phyloP scores from a whole-genome alignment of 257 asterid species.

The Lavandula angustifolia region DNA sequence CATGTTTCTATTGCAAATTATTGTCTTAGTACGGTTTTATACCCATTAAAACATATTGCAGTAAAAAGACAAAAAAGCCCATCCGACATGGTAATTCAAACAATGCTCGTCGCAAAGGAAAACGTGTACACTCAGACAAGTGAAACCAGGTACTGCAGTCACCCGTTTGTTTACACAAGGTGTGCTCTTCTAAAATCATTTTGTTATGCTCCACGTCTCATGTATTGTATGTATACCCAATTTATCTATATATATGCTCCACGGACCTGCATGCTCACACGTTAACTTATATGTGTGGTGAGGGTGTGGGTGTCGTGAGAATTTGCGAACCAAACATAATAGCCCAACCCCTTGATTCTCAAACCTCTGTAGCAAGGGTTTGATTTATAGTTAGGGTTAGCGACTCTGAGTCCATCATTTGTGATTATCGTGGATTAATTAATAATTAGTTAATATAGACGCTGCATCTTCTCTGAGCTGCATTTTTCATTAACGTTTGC shows the following conservation, averaged over 20 bases:
- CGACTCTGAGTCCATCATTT: background rate
- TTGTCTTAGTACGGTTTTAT: background rate
- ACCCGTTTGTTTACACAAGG: conserved; percentile 28
- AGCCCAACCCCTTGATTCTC: background rate
- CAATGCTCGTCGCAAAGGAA: conserved; percentile 50
- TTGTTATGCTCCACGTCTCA: background rate
- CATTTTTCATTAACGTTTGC: conserved; percentile 7
- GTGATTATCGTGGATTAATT: background rate
- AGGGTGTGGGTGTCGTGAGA: background rate
- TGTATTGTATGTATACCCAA: too few species aligned
- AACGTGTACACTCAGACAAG: conserved; percentile 50
- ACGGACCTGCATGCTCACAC: background rate
- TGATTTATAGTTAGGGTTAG: background rate
- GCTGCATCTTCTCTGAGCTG: too few species aligned
- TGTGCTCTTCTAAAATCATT: background rate
- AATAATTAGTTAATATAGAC: background rate
- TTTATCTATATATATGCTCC: background rate
- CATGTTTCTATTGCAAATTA: too few species aligned
- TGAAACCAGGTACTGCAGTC: conserved; percentile 29
- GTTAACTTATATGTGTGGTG: background rate
- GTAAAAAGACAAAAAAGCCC: conserved; percentile 42
- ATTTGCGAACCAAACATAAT: background rate
- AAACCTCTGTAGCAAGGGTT: background rate
- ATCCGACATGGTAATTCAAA: conserved; percentile 33
- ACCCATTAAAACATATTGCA: conserved; percentile 25